phyloP scores from a whole-genome alignment of 2,329 filamentous ascomycete species.

The Colletotrichum tropicale region DNA sequence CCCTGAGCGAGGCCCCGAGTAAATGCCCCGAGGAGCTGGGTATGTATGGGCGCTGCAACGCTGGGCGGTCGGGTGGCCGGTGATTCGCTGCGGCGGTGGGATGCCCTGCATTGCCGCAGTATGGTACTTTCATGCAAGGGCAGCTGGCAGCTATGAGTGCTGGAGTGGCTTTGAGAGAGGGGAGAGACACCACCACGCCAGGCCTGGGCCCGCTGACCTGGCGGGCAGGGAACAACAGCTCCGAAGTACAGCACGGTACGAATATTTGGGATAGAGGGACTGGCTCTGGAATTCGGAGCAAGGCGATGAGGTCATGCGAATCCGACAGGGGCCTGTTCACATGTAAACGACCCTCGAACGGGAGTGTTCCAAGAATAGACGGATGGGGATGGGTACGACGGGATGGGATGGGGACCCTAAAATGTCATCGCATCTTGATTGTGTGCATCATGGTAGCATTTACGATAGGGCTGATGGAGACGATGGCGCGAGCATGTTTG shows the following conservation, averaged over 20 bases:
- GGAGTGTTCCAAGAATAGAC: slow-evolving; percentile 8
- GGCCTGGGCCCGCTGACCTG: not conserved
- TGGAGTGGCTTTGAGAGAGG: not conserved
- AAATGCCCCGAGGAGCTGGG: not conserved
- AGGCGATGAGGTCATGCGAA: not conserved
- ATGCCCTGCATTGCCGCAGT: not conserved
- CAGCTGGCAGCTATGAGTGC: not conserved
- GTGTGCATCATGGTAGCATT: not conserved
- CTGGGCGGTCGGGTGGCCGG: not conserved
- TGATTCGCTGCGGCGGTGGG: not conserved
- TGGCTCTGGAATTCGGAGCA: not conserved
- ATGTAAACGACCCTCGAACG: not conserved
- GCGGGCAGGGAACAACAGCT: not conserved
- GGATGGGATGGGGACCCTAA: not conserved
- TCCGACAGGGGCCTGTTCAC: not conserved
- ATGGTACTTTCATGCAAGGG: not conserved
- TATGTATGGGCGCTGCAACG: not conserved
- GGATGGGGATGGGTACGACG: not conserved
- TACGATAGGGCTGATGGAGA: slow-evolving; percentile 3
- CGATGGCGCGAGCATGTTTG: not conserved
- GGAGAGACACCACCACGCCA: not conserved
- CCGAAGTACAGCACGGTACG: no score
- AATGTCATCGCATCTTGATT: not conserved
- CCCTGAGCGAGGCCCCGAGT: not conserved
- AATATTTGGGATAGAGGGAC: no score